phyloP scores from a whole-genome alignment of 2,329 filamentous ascomycete genomes.

The Nothomitra cinnamomea region DNA sequence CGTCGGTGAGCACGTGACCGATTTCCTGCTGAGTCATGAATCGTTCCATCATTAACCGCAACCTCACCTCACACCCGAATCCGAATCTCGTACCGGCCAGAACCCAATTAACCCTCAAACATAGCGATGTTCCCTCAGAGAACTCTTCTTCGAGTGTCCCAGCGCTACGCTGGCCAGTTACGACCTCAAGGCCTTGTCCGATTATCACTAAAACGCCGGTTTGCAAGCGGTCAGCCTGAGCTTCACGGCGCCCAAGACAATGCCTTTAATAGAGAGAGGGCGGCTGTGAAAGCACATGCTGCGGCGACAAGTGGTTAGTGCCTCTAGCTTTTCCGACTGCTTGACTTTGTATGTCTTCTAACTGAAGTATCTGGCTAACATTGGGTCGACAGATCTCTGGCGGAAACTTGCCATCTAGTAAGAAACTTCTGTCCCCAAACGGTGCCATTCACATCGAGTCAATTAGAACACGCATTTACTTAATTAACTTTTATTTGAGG shows the following conservation, averaged over 20 bases:
- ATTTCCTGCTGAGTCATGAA: no score
- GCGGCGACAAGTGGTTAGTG: conserved; percentile 62
- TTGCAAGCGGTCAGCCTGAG: conserved; percentile 36
- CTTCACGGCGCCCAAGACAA: conserved; percentile 57
- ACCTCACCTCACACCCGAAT: no score
- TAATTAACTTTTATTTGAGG: no score
- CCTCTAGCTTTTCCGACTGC: background rate
- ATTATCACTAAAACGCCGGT: conserved; percentile 47
- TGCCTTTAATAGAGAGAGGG: conserved; percentile 82
- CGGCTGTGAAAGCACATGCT: conserved; percentile 82
- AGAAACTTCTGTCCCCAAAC: conserved; percentile 19
- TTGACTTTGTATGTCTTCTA: background rate
- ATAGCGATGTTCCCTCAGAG: conserved; percentile 47
- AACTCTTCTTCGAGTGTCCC: conserved; percentile 42
- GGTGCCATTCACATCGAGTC: no score
- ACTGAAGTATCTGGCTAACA: conserved; percentile 4
- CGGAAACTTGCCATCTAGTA: conserved; percentile 94
- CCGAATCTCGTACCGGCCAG: no score
- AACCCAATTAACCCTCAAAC: background rate
- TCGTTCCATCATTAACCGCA: no score
- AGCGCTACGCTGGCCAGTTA: conserved; percentile 42
- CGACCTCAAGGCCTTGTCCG: conserved; percentile 34
- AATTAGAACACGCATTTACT: no score
- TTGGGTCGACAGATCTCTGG: conserved; percentile 57
- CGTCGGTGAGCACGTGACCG: no score